A percentile compares a stretch with the other conserved stretches of the same genome.
phyloP scores from a whole-genome alignment of 345 rosid species.

The Lumnitzera littorea region DNA sequence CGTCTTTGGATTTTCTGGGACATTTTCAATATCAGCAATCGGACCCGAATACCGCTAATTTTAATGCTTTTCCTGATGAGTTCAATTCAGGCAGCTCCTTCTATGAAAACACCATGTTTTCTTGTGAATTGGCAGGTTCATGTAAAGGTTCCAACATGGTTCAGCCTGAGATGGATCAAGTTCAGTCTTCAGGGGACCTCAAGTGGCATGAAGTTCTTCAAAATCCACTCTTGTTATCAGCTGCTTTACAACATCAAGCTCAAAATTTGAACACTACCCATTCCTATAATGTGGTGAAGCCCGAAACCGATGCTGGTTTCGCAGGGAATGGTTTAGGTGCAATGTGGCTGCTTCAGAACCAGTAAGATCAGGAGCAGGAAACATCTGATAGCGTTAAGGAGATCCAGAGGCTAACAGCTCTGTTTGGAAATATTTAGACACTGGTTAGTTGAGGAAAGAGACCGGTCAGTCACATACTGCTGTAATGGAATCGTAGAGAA shows the following conservation, averaged over 20 bases:
- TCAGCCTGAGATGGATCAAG: conserved; percentile 19
- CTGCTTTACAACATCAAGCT: conserved; percentile 52
- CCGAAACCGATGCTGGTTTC: conserved; percentile 48
- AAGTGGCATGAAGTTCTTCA: conserved; percentile 32
- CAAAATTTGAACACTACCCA: conserved; percentile 20
- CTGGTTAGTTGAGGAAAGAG: no score
- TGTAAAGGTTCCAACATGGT: background rate
- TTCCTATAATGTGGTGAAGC: conserved; percentile 53
- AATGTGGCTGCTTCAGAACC: conserved; percentile 3
- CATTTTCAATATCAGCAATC: background rate
- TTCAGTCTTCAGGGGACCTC: conserved; percentile 15
- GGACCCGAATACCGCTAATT: background rate
- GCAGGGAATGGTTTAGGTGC: conserved; percentile 18
- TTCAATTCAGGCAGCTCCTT: background rate
- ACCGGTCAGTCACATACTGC: no score
- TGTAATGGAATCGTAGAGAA: no score
- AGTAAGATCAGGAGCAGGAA: background rate
- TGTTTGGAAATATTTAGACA: conserved; percentile 13
- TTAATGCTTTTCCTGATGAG: background rate
- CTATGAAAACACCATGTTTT: background rate
- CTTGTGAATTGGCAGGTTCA: conserved; percentile 8
- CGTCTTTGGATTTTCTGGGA: no score
- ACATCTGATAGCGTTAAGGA: background rate
- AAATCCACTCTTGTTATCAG: conserved; percentile 38
- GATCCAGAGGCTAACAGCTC: conserved; percentile 12